phyloP scores from a whole-genome alignment of 805 yeast genomes.

The Candida sonorensis region DNA sequence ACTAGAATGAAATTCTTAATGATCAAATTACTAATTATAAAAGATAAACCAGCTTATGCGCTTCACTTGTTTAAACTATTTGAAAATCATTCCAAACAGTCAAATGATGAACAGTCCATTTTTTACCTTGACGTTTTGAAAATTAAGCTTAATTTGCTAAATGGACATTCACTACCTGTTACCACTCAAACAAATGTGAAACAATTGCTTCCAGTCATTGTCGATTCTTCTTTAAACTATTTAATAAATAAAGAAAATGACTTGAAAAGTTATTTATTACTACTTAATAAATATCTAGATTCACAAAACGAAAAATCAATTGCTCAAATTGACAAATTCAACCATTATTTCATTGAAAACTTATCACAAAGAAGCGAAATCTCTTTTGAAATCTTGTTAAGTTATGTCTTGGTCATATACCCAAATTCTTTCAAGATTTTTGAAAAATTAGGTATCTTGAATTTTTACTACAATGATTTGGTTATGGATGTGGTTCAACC shows the following conservation, averaged over 20 bases:
- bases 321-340: not conserved
- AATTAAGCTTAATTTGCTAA: too few relatives aligned
- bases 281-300: constrained; percentile 7
- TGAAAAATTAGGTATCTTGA: constrained; percentile 1
- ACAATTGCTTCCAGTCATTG: too few relatives aligned
- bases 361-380: constrained; percentile 1
- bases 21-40: constrained; percentile 12
- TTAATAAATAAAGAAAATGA: not conserved
- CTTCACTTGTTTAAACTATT: too few relatives aligned
- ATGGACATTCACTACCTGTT: too few relatives aligned
- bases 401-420: constrained; percentile 1
- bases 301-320: not conserved
- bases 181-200: too few relatives aligned
- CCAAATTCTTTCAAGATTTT: not conserved
- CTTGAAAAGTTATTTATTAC: constrained; percentile 5
- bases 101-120: too few relatives aligned
- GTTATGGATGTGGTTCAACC: constrained; percentile 3
- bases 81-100: too few relatives aligned
- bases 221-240: not conserved
- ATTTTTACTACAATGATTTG: constrained; percentile 7
- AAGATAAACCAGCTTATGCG: constrained; percentile 10
- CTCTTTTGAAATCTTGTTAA: not conserved
- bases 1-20: constrained; percentile 13
- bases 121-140: too few relatives aligned
- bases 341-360: not conserved